A percentile compares a stretch with the other conserved stretches of the same genome.
These are phyloP conservation scores for Plectranthus barbatus DNA, from an alignment of 257 asterid species.

Conservation along the genomic window DNA sequence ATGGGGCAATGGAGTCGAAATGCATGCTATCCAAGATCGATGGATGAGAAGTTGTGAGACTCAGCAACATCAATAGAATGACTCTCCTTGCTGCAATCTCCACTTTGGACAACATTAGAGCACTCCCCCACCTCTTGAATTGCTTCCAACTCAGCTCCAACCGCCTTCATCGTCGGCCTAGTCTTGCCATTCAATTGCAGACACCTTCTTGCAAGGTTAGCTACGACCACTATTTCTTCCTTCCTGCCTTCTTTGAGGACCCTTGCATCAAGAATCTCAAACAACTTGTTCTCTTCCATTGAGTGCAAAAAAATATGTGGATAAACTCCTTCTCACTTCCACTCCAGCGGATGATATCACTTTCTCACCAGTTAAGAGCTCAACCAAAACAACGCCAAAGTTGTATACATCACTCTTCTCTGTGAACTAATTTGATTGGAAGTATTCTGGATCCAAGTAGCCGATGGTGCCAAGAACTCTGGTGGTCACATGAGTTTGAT, in stretches of 20 bases:
- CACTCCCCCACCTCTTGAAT: neutral
- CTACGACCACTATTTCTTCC: constrained; percentile 24
- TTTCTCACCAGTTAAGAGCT: no score
- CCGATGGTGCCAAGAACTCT: no score
- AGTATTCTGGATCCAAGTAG: no score
- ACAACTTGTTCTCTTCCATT: constrained; percentile 22
- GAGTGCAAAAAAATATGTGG: constrained; percentile 24
- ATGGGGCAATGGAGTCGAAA: neutral
- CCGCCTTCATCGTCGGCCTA: constrained; percentile 42
- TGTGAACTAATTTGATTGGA: no score
- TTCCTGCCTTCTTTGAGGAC: constrained; percentile 17
- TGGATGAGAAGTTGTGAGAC: constrained; percentile 1
- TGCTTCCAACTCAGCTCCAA: constrained; percentile 20
- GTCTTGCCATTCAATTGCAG: constrained; percentile 29
- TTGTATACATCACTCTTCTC: no score
- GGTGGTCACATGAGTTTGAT: no score
- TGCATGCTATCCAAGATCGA: constrained; percentile 7
- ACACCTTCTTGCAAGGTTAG: constrained; percentile 27
- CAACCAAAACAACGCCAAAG: no score
- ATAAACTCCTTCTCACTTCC: constrained; percentile 23
- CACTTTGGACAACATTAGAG: neutral
- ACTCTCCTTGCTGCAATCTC: neutral
- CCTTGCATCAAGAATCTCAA: constrained; percentile 27
- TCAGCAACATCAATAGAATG: constrained; percentile 4
- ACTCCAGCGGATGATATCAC: no score